Evolutionary conservation across 2,329 filamentous ascomycete species (phyloP), one percentile per base, ranked within the genome.

Genomic region (Exserohilum turcica): DNA sequence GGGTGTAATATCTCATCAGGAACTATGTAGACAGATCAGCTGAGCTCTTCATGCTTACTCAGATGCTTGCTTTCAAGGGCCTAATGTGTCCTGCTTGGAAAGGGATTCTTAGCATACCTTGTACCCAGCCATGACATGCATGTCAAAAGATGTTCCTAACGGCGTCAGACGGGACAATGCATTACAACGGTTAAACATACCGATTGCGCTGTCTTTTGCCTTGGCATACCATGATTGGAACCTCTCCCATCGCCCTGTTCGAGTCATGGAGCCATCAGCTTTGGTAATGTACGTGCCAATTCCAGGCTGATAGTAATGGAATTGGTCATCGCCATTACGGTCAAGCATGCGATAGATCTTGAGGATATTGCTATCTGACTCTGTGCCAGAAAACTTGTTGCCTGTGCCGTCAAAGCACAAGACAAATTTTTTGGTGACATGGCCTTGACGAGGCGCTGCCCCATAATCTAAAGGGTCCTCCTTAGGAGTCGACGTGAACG

Each of bases 81-180:
- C 12, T 8, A 5, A 24, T 21, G 6, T 5, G n/a, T 24, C 3
- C 8, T 16, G 42, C 16, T 36, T 31, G 3, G 21, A 31, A 43
- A 21, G 15, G 31, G n/a, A 37, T 12, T 12, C 13, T 39, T n/a
- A 28, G 39, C 91, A 78, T 70, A 92, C 91, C 48, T 86, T 86
- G 74, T 94, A 94, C 1, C 89, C 90, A 6, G 87, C 90, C 63
- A 94, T 89, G 9, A 94, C 90, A 74, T 94, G 90, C 51, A 91
- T 82, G 61, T 89, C 89, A 59, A 95, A 93, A 0, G 87, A 91
- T 0, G 88, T 88, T 1, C 91, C 91, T 55, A 16, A 10, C 1
- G 2, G 21, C 3, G 19, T 65, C 27, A 63, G 46, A 24, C 16
- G 15, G 24, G 5, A 24, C 18, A 21, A 18, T 13, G 24, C 15